Base-by-base conservation (phyloP, 2,329 filamentous ascomycete species). In the Periglandula ipomoeae region DNA sequence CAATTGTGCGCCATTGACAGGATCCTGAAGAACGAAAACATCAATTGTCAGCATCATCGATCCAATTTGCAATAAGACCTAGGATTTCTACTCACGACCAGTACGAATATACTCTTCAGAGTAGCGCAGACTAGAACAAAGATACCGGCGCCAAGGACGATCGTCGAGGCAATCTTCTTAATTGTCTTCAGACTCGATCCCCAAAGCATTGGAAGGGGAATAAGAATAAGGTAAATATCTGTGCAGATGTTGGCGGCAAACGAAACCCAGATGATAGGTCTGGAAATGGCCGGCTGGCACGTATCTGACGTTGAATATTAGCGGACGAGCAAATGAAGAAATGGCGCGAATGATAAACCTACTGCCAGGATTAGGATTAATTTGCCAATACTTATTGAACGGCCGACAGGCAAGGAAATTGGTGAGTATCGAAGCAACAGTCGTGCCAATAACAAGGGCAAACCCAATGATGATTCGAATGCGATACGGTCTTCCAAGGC, bases 291-390 rank as follows among this genome's bases (percentile, higher is more conserved):
- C 3, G 71, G 65, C 49, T 74, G 72, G 47, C 73, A 75, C 15
- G 61, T 58, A 50, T 72, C 71, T 51, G 19, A 2, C 3, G 11
- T 24, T 37, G 70, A 44, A 41, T 24, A 44, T 44, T 17, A 49
- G 32, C 27, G 7, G 22, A 11, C 5, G 37, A 17, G 7, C 15
- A 10, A 4, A 6, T 13, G 10, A 3, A 8, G 4, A 4, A 11
- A 24, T 26, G 19, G 4, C 5, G 13, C 23, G 15, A 11, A 23
- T 13, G 38, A 13, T 4, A 32, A 11, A 66, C 72, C 55, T 57
- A 76, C 73, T 72, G 3, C 76, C 76, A 5, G 77, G 77, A 34
- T 81, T 59, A 0, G 78, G 78, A 39, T 70, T 65, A n/a, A 81
- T 77, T 57, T 81, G 76, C 76, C 77, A 82, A 52, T 78, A 75